Evolutionary conservation across 148 eudicot genomes (phyloP).

Genomic region (Rhododendron ovatum): DNA sequence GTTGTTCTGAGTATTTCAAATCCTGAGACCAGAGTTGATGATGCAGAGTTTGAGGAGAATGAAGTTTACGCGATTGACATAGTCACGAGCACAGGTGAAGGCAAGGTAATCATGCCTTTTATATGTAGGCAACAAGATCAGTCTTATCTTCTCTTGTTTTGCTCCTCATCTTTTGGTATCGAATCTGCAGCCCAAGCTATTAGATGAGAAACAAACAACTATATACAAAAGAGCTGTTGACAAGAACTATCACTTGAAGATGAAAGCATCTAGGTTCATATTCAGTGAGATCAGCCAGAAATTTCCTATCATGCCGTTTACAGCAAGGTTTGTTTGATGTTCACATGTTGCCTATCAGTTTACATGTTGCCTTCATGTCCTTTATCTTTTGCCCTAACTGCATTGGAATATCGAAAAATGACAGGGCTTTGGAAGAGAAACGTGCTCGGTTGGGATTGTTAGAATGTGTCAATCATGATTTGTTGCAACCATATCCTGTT

Average conservation of each 20-base stretch:
- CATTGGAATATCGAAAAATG: not conserved
- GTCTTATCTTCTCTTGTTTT: not conserved
- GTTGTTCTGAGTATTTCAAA: constrained; percentile 44
- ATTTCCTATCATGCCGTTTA: constrained; percentile 87
- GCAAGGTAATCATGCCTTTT: constrained; percentile 34
- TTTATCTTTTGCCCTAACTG: not conserved
- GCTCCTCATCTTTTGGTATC: not conserved
- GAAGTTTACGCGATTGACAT: constrained; percentile 60
- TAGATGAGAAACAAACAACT: constrained; percentile 92
- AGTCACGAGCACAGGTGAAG: constrained; percentile 60
- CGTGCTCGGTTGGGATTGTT: constrained; percentile 82
- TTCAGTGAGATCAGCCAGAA: constrained; percentile 85
- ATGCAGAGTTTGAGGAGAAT: constrained; percentile 66
- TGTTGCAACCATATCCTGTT: constrained; percentile 93
- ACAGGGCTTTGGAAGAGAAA: constrained; percentile 87
- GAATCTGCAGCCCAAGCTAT: constrained; percentile 64
- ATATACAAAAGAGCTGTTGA: constrained; percentile 88
- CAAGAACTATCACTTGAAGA: constrained; percentile 73
- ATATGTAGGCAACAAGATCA: not conserved
- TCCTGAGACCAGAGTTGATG: constrained; percentile 59
- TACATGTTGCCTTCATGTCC: not conserved
- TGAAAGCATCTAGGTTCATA: constrained; percentile 84
- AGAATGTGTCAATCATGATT: constrained; percentile 88
- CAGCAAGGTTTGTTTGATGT: constrained; percentile 56
- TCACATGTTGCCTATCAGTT: not conserved